Conservation (phyloP, 345 rosid genomes). For the Corchorus capsularis region DNA sequence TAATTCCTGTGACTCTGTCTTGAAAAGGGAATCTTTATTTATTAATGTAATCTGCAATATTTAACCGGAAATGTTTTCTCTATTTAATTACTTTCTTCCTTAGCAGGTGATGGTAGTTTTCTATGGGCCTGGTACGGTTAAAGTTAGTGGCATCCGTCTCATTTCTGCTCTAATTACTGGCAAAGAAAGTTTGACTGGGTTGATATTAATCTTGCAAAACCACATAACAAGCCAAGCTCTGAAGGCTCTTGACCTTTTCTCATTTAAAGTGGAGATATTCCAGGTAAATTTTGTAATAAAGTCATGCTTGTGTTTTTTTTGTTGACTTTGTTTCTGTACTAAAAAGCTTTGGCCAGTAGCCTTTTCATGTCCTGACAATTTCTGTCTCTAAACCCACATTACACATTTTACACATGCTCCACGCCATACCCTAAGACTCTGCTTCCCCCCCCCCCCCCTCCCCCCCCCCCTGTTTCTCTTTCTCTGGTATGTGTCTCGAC, state of each 20-base stretch:
- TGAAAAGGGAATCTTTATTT: constrained; percentile 8
- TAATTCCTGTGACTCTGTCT: not conserved
- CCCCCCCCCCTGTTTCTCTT: not conserved
- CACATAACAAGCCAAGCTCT: constrained; percentile 73
- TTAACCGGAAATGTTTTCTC: not conserved
- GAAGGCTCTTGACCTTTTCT: constrained; percentile 70
- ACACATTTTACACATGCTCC: not conserved
- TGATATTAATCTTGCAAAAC: constrained; percentile 74
- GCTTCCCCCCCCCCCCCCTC: no score
- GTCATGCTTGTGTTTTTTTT: not conserved
- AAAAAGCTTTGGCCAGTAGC: not conserved
- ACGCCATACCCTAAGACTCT: no score
- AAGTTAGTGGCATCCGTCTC: constrained; percentile 61
- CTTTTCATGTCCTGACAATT: constrained; percentile 2
- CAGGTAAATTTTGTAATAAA: no score
- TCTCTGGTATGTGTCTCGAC: not conserved
- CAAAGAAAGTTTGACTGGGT: constrained; percentile 57
- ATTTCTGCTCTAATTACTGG: constrained; percentile 59
- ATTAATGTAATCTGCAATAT: not conserved
- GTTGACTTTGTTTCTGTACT: not conserved
- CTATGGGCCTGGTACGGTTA: constrained; percentile 62
- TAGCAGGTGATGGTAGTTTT: constrained; percentile 72
- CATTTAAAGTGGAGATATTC: constrained; percentile 83
- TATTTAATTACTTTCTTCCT: not conserved
- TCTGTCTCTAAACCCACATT: constrained; percentile 11